A percentile compares a stretch with the other conserved stretches of the same genome.
Evolutionary conservation across 208 protist species (phyloP).

Genomic region (Trypanosoma platydactyli): DNA sequence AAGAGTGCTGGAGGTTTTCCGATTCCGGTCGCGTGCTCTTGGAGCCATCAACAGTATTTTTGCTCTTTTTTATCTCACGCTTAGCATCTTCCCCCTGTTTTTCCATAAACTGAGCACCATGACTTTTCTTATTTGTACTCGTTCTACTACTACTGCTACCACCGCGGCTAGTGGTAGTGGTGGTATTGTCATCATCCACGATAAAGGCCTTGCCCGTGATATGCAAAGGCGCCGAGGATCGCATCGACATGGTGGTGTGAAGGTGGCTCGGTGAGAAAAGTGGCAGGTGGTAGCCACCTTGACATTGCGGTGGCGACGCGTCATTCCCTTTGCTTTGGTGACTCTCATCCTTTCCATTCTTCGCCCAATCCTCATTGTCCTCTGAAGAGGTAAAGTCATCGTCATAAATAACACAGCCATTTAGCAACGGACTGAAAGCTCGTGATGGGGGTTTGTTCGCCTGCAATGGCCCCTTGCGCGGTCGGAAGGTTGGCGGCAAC

Average conservation of each 20-base stretch:
- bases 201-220: constrained; percentile 4
- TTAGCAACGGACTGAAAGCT: constrained; percentile 21
- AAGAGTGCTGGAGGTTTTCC: constrained; percentile 5
- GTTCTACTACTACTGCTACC: constrained; percentile 3
- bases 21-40: not conserved
- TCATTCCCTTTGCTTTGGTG: not conserved
- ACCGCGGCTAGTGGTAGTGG: not conserved
- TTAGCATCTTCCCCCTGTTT: not conserved
- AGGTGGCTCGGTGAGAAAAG: not conserved
- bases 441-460: constrained; percentile 20
- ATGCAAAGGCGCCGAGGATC: not conserved
- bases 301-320: not conserved
- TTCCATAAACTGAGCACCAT: no score
- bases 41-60: not conserved
- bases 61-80: not conserved
- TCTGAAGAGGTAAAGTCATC: constrained; percentile 31
- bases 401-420: constrained; percentile 30
- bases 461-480: constrained; percentile 36
- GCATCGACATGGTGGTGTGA: not conserved
- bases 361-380: constrained; percentile 24
- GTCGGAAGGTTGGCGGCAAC: constrained; percentile 64
- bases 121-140: constrained; percentile 8
- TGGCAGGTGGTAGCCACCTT: not conserved
- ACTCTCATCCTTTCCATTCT: constrained; percentile 9
- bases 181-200: constrained; percentile 18